Percentiles rank a stretch among this genome's conserved stretches.
Conservation (phyloP, 805 yeast species). For the Wickerhamomyces rabaulensis region DNA sequence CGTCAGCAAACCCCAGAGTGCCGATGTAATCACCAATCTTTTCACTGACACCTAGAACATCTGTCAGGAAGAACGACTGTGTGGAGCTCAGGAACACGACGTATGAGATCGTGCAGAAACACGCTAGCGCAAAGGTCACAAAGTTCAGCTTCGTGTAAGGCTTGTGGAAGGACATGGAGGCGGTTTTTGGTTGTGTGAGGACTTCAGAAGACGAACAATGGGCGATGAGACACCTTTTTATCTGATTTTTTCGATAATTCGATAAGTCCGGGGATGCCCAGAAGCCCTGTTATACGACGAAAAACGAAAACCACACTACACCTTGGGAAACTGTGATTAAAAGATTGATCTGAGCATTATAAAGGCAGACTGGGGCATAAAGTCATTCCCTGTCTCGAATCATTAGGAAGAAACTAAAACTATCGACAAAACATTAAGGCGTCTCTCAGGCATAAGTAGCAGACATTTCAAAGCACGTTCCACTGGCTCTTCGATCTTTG, state of each 20-base stretch:
- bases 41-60: conserved; percentile 27
- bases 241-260: background rate
- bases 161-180: background rate
- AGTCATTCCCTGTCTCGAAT: background rate
- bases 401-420: background rate
- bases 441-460: background rate
- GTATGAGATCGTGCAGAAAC: conserved; percentile 35
- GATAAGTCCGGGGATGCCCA: background rate
- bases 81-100: conserved; percentile 39
- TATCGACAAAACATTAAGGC: background rate
- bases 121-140: conserved; percentile 30
- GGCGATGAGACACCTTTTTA: background rate
- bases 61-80: conserved; percentile 39
- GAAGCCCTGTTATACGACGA: no score
- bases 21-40: conserved; percentile 43
- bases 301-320: no score
- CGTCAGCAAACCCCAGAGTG: conserved; percentile 52
- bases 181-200: no score
- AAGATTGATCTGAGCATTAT: no score
- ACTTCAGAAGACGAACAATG: no score
- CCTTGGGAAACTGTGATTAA: no score
- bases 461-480: no score
- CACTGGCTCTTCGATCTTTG: background rate
- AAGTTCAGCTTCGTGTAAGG: conserved; percentile 24
- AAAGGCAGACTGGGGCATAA: no score